Base-by-base conservation (phyloP, 441 rosid species). In the Croton laevigatus region DNA sequence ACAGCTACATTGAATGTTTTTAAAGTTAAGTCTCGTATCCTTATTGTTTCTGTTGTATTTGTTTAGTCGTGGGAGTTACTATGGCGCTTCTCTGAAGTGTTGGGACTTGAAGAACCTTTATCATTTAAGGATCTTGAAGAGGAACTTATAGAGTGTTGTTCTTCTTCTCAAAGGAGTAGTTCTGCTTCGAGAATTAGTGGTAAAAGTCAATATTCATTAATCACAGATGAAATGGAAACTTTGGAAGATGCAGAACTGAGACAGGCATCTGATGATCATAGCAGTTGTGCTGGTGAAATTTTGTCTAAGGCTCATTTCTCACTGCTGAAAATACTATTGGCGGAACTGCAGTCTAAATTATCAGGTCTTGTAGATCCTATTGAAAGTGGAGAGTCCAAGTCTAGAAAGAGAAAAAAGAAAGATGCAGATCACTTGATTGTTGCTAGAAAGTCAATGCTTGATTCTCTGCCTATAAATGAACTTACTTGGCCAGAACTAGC, bases 401-500 rank as follows among this genome's bases (percentile, higher is more conserved):
- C 84, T 45, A 87, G 76, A 61, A 81, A 80, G 70, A 83, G 82
- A 70, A 84, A 81, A 66, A 84, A 72, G 76, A 82, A 74, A 70
- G 90, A 86, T 38, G 45, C 72, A 8, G 84, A 82, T 59, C 74
- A 73, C 73, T 71, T 74, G 23, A 61, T 63, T 49, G 69, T 74
- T 65, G 77, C 82, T 6, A 78, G 76, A 69, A 82, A 77, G 68
- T 49, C 81, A 68, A 84, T 80, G 77, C 79, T 83, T 66, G 79
- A 74, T 68, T 70, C 81, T 83, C 83, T 87, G 8, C 88, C 88
- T 37, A 54, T 87, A 37, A 87, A 87, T 80, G 82, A 73, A 66
- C 77, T 84, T 61, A 84, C 84, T 60, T 87, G 88, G 91, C 87
- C 91, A 11, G 91, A 87, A 72, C 67, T 87, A 71, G 85, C 87